Evolutionary conservation across 192 early-diverging fungal genomes (phyloP).

Genomic region (Linnemannia zychae): DNA sequence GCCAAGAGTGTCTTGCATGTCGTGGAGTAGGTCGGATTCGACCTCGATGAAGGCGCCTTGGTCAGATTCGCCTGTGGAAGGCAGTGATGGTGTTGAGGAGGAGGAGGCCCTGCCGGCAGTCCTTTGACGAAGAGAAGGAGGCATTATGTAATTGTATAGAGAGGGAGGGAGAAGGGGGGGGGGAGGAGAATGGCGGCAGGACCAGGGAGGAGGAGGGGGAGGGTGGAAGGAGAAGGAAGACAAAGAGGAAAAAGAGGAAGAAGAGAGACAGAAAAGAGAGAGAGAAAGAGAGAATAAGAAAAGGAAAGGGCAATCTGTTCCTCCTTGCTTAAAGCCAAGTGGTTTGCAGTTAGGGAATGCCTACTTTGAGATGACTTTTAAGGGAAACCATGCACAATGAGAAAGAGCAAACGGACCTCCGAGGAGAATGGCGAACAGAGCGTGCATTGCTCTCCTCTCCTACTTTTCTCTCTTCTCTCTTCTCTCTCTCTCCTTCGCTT

Average conservation of each 20-base stretch:
- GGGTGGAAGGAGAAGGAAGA: conserved; percentile 4
- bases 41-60: conserved; percentile 42
- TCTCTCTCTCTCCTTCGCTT: too few species aligned
- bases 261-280: too few species aligned
- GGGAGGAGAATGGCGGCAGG: background rate
- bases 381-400: too few species aligned
- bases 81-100: conserved; percentile 2
- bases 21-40: conserved; percentile 43
- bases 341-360: too few species aligned
- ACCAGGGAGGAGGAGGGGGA: background rate
- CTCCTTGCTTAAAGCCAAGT: too few species aligned
- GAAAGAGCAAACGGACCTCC: too few species aligned
- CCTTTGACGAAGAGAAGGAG: conserved; percentile 44
- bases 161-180: background rate
- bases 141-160: conserved; percentile 11
- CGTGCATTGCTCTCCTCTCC: too few species aligned
- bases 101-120: conserved; percentile 14
- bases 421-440: too few species aligned
- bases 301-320: too few species aligned
- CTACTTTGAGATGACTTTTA: too few species aligned
- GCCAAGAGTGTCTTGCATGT: conserved; percentile 48
- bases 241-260: background rate
- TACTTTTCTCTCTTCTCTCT: too few species aligned
- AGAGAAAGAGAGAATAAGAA: too few species aligned
- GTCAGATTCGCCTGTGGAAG: conserved; percentile 9